Percentiles rank a stretch among this genome's conserved stretches.
Evolutionary conservation across 192 early-diverging fungal genomes (phyloP).

Genomic region (Bifiguratus adelaidae): DNA sequence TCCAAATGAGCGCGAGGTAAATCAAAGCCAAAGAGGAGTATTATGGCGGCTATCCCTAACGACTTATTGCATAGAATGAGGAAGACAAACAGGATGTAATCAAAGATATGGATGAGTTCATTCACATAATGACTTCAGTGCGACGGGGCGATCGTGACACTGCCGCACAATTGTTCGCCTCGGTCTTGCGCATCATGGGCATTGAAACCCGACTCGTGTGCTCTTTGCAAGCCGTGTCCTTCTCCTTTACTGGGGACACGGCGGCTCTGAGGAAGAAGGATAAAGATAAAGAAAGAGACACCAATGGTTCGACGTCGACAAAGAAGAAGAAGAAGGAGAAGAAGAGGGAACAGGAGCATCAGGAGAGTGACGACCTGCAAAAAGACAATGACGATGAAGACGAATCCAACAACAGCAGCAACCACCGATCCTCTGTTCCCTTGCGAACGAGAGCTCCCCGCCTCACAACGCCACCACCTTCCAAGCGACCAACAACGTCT

Average conservation of each 20-base stretch:
- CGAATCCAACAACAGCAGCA: too few species aligned
- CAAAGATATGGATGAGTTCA: neutral
- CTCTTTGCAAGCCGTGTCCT: slow-evolving; percentile 53
- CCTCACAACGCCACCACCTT: neutral
- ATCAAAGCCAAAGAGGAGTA: neutral
- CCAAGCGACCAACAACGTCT: neutral
- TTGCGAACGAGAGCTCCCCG: too few species aligned
- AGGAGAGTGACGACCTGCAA: slow-evolving; percentile 14
- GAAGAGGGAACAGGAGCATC: slow-evolving; percentile 5
- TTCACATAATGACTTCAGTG: too few species aligned
- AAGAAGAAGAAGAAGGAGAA: neutral
- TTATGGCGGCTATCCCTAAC: neutral
- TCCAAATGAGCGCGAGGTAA: neutral
- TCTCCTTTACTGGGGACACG: slow-evolving; percentile 30
- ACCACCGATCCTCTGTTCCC: too few species aligned
- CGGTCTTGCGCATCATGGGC: slow-evolving; percentile 29
- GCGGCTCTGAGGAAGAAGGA: slow-evolving; percentile 5
- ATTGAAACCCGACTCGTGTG: slow-evolving; percentile 48
- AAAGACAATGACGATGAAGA: slow-evolving; percentile 4
- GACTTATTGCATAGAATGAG: neutral
- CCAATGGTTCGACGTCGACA: slow-evolving; percentile 1
- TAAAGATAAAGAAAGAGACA: slow-evolving; percentile 3
- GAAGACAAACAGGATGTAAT: neutral
- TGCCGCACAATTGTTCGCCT: slow-evolving; percentile 36
- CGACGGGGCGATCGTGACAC: slow-evolving; percentile 25